These are phyloP conservation scores for Penicillium expansum DNA, from an alignment of 2,329 filamentous ascomycete species.

Conservation along the genomic window DNA sequence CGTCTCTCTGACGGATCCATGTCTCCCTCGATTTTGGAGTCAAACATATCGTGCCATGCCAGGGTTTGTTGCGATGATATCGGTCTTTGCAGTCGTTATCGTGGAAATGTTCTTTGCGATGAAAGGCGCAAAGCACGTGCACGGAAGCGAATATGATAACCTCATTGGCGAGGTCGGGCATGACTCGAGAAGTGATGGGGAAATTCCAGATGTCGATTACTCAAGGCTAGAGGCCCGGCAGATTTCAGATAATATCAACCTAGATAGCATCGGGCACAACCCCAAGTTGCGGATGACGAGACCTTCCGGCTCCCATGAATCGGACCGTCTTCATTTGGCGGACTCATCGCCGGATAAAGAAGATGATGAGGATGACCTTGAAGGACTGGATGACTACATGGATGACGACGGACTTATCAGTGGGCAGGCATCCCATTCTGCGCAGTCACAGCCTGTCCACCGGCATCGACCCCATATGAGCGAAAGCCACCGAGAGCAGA, in stretches of 20 bases:
- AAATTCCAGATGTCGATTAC: conserved; percentile 23
- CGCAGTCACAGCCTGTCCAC: conserved; percentile 11
- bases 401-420: conserved; percentile 23
- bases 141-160: conserved; percentile 53
- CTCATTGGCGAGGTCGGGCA: conserved; percentile 33
- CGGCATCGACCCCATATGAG: conserved; percentile 13
- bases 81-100: conserved; percentile 76
- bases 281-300: conserved; percentile 3
- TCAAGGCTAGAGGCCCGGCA: conserved; percentile 20
- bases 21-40: conserved; percentile 75
- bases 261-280: conserved; percentile 17
- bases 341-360: conserved; percentile 47
- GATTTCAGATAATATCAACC: conserved; percentile 21
- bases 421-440: conserved; percentile 10
- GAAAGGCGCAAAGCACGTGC: conserved; percentile 59
- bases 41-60: conserved; percentile 74
- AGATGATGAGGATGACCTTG: conserved; percentile 53
- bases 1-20: conserved; percentile 59
- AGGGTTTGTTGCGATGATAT: conserved; percentile 76
- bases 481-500: conserved; percentile 22
- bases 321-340: conserved; percentile 15
- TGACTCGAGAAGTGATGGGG: conserved; percentile 20
- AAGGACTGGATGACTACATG: conserved; percentile 48
- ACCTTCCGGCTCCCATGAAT: conserved; percentile 18
- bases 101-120: conserved; percentile 88